Percentiles rank a stretch among this genome's conserved stretches.
Conservation (phyloP, 306 rosid species). For the Phaseolus lunatus region DNA sequence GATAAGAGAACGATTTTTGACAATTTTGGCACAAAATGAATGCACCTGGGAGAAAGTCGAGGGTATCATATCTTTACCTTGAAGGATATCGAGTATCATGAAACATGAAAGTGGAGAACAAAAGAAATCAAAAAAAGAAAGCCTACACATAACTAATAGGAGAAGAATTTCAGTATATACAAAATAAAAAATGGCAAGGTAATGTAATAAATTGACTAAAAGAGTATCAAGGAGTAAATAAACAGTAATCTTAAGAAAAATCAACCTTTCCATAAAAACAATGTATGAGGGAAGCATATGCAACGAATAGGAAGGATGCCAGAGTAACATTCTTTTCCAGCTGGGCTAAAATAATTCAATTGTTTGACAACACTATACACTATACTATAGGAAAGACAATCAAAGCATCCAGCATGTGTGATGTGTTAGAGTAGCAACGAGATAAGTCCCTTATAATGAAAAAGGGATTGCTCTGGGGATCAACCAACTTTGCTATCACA, state of each 20-base stretch:
- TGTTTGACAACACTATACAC: not conserved
- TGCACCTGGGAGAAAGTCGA: conserved; percentile 28
- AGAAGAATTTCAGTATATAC: conserved; percentile 11
- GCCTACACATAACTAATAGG: conserved; percentile 13
- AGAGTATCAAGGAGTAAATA: conserved; percentile 29
- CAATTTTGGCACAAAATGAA: conserved; percentile 31
- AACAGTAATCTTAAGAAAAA: conserved; percentile 18
- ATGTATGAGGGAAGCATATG: conserved; percentile 15
- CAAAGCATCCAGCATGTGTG: conserved; percentile 27
- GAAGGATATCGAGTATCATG: conserved; percentile 48
- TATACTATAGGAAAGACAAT: conserved; percentile 7
- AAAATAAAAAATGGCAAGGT: conserved; percentile 16
- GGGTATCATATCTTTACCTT: conserved; percentile 44
- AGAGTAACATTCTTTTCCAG: conserved; percentile 30
- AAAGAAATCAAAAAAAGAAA: not conserved
- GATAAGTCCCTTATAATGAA: conserved; percentile 2
- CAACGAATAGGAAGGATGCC: conserved; percentile 28
- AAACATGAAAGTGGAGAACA: conserved; percentile 20
- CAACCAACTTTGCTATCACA: conserved; percentile 35
- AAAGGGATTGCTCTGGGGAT: conserved; percentile 11
- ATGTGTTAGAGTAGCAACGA: conserved; percentile 28
- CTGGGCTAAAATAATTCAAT: conserved; percentile 30
- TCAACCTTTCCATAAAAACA: conserved; percentile 4
- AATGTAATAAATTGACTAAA: not conserved
- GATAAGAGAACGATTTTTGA: conserved; percentile 24